Conservation (phyloP, 129 eudicot genomes). For the Erigeron canadensis region DNA sequence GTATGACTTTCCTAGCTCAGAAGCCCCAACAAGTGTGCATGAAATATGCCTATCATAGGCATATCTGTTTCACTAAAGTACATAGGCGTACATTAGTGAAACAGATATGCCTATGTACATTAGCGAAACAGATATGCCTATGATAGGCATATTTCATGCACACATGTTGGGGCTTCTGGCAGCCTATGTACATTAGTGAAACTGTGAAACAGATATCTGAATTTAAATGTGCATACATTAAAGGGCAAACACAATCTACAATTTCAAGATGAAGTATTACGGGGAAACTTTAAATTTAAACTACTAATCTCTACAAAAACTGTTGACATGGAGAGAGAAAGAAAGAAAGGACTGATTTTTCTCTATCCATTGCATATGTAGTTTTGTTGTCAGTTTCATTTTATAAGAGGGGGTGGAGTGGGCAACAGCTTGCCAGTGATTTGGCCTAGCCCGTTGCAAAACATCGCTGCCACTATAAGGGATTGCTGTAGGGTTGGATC, state of each 20-base stretch:
- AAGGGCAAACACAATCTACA: not conserved
- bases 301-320: not conserved
- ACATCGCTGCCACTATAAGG: no score
- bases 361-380: not conserved
- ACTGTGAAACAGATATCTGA: not conserved
- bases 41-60: not conserved
- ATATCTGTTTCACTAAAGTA: no score
- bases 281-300: not conserved
- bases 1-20: not conserved
- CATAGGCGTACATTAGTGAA: no score
- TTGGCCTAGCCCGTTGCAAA: no score
- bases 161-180: not conserved
- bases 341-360: not conserved
- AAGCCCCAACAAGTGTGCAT: not conserved
- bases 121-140: no score
- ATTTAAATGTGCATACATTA: not conserved
- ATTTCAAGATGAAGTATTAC: not conserved
- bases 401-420: no score
- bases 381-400: not conserved
- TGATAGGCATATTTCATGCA: not conserved
- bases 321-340: not conserved
- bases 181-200: no score
- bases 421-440: no score
- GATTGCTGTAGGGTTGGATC: no score
- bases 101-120: no score